phyloP scores from a whole-genome alignment of 176 grass and related monocot genomes.

The Coix lacrymajobi region DNA sequence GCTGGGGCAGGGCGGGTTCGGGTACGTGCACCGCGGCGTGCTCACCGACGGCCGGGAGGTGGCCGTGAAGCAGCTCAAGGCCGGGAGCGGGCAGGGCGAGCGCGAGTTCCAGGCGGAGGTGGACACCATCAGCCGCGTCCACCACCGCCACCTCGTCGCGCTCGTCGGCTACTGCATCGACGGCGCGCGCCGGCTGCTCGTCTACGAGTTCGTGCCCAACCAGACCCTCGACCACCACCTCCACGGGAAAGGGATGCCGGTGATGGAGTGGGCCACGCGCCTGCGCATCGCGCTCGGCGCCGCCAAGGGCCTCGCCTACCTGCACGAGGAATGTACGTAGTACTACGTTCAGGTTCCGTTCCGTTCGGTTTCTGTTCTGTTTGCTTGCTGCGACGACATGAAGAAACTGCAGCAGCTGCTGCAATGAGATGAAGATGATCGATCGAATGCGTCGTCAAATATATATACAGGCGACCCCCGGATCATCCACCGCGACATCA shows the following conservation, averaged over 20 bases:
- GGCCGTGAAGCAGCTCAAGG: constrained; percentile 55
- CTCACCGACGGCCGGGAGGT: constrained; percentile 30
- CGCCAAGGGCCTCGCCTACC: constrained; percentile 50
- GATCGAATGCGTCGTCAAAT: too few relatives aligned
- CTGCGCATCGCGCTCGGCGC: constrained; percentile 50
- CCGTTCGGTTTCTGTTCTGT: too few relatives aligned
- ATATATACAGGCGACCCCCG: too few relatives aligned
- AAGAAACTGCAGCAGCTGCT: too few relatives aligned
- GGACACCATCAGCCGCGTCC: constrained; percentile 54
- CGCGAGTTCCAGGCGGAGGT: constrained; percentile 60
- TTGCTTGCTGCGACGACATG: too few relatives aligned
- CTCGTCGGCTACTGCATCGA: constrained; percentile 50
- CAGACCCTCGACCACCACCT: constrained; percentile 61
- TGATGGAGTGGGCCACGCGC: constrained; percentile 41
- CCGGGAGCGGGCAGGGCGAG: constrained; percentile 51
- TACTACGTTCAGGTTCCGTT: too few relatives aligned
- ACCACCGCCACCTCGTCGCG: constrained; percentile 57
- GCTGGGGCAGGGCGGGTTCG: constrained; percentile 63
- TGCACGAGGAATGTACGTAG: constrained; percentile 70
- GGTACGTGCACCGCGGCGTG: constrained; percentile 47
- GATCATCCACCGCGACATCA: constrained; percentile 90
- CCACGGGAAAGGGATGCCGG: constrained; percentile 39
- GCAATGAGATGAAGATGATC: too few relatives aligned
- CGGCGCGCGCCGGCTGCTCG: constrained; percentile 36
- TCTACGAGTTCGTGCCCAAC: constrained; percentile 60